These are phyloP conservation scores for Groenewaldozyma salmanticensis DNA, from an alignment of 805 yeast species.

Conservation along the genomic window DNA sequence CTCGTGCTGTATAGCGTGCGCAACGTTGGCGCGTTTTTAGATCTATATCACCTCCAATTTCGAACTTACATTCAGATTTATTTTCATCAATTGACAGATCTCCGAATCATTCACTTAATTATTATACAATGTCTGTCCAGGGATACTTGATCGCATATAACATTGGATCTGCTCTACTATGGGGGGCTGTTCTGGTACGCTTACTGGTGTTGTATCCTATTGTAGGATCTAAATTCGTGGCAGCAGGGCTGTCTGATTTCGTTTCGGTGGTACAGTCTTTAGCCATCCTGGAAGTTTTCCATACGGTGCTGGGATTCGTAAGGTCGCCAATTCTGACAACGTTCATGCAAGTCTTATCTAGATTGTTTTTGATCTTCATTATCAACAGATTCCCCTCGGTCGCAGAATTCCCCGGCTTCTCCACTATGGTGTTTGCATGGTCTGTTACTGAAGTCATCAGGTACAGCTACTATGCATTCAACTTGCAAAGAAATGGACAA, in stretches of 20 bases:
- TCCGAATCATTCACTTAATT: no score
- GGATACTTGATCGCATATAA: conserved; percentile 40
- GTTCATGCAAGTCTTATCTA: conserved; percentile 75
- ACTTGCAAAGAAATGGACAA: conserved; percentile 38
- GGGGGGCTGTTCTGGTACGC: conserved; percentile 43
- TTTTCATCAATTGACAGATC: no score
- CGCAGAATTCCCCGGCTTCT: conserved; percentile 43
- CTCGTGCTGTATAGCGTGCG: no score
- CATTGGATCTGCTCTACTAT: conserved; percentile 41
- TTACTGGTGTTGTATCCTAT: conserved; percentile 32
- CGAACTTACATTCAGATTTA: no score
- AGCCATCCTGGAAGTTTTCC: conserved; percentile 74
- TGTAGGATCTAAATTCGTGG: conserved; percentile 58
- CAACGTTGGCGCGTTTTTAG: no score
- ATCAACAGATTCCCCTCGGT: conserved; percentile 65
- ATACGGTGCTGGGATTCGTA: conserved; percentile 71
- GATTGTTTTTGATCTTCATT: conserved; percentile 69
- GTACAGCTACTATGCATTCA: conserved; percentile 77
- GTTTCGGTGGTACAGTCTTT: conserved; percentile 63
- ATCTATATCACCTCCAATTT: no score
- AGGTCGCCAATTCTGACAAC: conserved; percentile 81
- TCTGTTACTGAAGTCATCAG: conserved; percentile 87
- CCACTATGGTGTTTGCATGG: conserved; percentile 75
- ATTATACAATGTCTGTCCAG: conserved; percentile 3
- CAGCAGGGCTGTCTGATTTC: conserved; percentile 45